Conservation (phyloP, 805 yeast genomes). For the Saccharomycopsis capsularis region DNA sequence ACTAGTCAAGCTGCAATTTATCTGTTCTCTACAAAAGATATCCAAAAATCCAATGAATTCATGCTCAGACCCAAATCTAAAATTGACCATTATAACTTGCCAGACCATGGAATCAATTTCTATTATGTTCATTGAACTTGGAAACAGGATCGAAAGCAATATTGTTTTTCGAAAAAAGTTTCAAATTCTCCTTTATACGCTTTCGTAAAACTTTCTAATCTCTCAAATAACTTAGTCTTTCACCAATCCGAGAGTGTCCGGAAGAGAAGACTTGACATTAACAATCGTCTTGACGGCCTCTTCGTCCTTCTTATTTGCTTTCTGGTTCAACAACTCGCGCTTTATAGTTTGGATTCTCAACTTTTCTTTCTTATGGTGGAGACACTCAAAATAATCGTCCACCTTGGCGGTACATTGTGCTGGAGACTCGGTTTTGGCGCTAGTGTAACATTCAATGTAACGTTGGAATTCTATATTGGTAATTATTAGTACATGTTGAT, state of each 20-base stretch:
- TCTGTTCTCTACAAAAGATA: too few relatives aligned
- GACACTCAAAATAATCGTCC: slow-evolving; percentile 44
- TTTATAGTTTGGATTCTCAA: slow-evolving; percentile 25
- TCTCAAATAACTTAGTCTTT: slow-evolving; percentile 13
- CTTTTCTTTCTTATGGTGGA: slow-evolving; percentile 41
- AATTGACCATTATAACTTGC: too few relatives aligned
- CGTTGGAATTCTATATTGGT: slow-evolving; percentile 34
- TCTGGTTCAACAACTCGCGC: slow-evolving; percentile 21
- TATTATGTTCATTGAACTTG: too few relatives aligned
- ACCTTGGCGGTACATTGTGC: slow-evolving; percentile 35
- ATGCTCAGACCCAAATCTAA: too few relatives aligned
- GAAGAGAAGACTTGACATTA: slow-evolving; percentile 21
- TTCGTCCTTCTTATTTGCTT: slow-evolving; percentile 5
- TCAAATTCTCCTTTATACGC: too few relatives aligned
- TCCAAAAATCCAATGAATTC: too few relatives aligned
- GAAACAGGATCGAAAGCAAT: too few relatives aligned
- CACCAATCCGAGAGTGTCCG: slow-evolving; percentile 25
- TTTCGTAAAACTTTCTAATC: too few relatives aligned
- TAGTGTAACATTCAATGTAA: slow-evolving; percentile 41
- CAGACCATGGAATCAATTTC: too few relatives aligned
- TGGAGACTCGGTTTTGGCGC: slow-evolving; percentile 31
- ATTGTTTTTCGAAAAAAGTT: too few relatives aligned
- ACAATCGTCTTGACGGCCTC: slow-evolving; percentile 16
- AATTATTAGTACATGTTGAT: background rate
- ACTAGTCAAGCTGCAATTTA: too few relatives aligned